Evolutionary conservation across 2,329 filamentous ascomycete genomes (phyloP).

Genomic region (Talaromyces albobiverticillius): DNA sequence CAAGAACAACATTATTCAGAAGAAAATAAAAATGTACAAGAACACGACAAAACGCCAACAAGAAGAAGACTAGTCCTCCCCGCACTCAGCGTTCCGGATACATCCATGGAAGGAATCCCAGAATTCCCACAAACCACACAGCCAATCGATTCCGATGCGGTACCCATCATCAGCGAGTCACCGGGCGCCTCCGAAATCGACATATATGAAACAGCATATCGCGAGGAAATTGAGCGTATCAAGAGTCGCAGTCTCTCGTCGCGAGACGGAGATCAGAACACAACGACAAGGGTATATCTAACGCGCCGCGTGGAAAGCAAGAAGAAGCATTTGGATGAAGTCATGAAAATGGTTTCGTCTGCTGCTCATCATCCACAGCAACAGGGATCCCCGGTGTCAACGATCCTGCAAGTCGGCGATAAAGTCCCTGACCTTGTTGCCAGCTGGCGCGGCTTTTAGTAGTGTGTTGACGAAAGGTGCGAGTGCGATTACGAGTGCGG

Average conservation of each 20-base stretch:
- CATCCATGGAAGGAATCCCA: conserved; percentile 30
- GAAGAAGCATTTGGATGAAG: conserved; percentile 23
- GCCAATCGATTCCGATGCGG: conserved; percentile 30
- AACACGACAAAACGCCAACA: conserved; percentile 9
- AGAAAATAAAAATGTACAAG: too few relatives aligned
- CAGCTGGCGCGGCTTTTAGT: conserved; percentile 3
- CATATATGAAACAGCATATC: conserved; percentile 85
- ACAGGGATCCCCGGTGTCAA: conserved; percentile 11
- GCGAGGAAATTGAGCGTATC: conserved; percentile 76
- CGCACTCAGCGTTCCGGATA: conserved; percentile 22
- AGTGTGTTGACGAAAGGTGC: conserved; percentile 5
- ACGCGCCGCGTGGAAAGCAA: conserved; percentile 50
- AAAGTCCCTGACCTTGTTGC: conserved; percentile 1
- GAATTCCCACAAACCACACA: conserved; percentile 28
- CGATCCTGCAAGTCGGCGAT: conserved; percentile 6
- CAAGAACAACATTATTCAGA: background rate
- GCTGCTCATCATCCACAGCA: background rate
- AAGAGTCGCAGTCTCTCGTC: conserved; percentile 39
- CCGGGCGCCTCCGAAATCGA: conserved; percentile 80
- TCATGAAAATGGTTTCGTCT: conserved; percentile 30
- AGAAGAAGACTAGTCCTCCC: conserved; percentile 1
- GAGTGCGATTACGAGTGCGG: background rate
- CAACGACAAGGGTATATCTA: conserved; percentile 57
- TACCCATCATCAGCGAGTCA: conserved; percentile 70
- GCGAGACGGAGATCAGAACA: conserved; percentile 27